phyloP scores from a whole-genome alignment of 208 protist species.

The Trichomonas vaginalis region DNA sequence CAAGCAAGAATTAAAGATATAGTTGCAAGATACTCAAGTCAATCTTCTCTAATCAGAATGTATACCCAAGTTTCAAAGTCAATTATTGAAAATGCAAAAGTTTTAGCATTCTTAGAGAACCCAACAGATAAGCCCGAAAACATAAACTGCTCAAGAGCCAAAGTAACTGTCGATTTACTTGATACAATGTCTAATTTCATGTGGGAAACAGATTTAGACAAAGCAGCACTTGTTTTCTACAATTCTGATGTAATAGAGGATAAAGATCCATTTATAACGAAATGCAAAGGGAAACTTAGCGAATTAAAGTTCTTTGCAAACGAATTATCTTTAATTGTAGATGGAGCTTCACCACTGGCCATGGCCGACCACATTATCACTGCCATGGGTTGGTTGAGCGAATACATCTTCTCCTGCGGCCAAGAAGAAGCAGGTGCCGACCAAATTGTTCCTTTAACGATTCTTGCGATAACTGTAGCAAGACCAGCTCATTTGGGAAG shows the following conservation, averaged over 20 bases:
- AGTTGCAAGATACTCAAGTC: not conserved
- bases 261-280: not conserved
- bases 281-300: not conserved
- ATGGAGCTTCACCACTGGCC: not conserved
- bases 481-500: not conserved
- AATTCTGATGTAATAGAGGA: not conserved
- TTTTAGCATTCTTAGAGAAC: not conserved
- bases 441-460: not conserved
- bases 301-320: not conserved
- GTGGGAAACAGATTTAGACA: not conserved
- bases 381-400: not conserved
- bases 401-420: not conserved
- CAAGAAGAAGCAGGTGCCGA: not conserved
- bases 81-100: not conserved
- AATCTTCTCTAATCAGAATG: not conserved
- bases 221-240: not conserved
- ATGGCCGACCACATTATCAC: not conserved
- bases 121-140: not conserved
- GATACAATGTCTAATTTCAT: not conserved
- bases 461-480: not conserved
- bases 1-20: not conserved
- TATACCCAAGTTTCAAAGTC: not conserved
- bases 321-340: not conserved
- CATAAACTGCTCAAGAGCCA: not conserved
- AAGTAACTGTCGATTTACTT: not conserved